phyloP scores from a whole-genome alignment of 2,329 filamentous ascomycete species.

The Trichoderma sp. region DNA sequence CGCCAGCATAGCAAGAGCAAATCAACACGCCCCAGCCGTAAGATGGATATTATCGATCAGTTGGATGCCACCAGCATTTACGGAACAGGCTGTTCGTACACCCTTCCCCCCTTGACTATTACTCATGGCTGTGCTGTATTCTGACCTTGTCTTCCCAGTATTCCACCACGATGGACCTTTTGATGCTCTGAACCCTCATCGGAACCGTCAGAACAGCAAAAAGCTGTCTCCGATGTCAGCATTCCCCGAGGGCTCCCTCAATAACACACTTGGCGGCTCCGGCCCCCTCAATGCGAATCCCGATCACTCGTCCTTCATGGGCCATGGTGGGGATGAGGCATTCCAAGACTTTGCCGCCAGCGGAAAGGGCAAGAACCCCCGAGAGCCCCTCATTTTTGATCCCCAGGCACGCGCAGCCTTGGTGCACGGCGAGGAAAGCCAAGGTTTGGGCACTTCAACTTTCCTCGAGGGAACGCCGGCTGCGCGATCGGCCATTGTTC shows the following conservation, averaged over 20 bases:
- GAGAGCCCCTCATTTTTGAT: conserved; percentile 62
- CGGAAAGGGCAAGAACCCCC: conserved; percentile 34
- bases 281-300: conserved; percentile 80
- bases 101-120: no score
- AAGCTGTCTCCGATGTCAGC: conserved; percentile 89
- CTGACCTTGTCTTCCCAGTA: conserved; percentile 53
- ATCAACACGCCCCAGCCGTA: conserved; percentile 47
- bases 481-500: conserved; percentile 73
- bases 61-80: conserved; percentile 95
- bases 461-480: conserved; percentile 94
- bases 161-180: conserved; percentile 98
- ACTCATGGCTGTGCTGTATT: background rate
- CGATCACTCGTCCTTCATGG: conserved; percentile 86
- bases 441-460: conserved; percentile 88
- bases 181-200: conserved; percentile 91
- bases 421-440: conserved; percentile 78
- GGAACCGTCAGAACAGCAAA: conserved; percentile 79
- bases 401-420: conserved; percentile 64
- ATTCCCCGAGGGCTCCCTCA: conserved; percentile 87
- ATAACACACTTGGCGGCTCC: conserved; percentile 85
- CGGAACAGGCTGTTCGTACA: conserved; percentile 76
- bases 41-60: conserved; percentile 90
- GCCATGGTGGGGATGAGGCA: conserved; percentile 74
- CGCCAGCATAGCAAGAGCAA: conserved; percentile 46
- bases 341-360: conserved; percentile 73